A percentile compares a stretch with the other conserved stretches of the same genome.
phyloP scores from a whole-genome alignment of 129 eudicot species.

The Oenanthe sinensis region DNA sequence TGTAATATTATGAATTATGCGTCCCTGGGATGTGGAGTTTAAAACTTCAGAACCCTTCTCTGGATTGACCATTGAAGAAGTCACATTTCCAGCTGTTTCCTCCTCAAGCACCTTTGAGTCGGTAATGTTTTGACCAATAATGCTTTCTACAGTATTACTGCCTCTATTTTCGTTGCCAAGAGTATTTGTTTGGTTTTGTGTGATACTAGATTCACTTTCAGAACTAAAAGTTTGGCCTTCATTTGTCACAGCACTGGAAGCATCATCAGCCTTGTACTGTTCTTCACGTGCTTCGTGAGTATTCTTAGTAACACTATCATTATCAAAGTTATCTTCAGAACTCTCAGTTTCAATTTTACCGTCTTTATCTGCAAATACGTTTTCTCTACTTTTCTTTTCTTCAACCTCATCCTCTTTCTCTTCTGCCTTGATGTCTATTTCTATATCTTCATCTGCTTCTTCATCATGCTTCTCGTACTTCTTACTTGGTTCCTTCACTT shows the following conservation, averaged over 20 bases:
- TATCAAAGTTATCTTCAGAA: conserved; percentile 38
- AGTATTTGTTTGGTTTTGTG: conserved; percentile 11
- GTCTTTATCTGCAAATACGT: conserved; percentile 35
- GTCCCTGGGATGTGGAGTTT: conserved; percentile 6
- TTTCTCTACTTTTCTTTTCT: conserved; percentile 21
- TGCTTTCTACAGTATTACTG: conserved; percentile 13
- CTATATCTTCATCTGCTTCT: conserved; percentile 31
- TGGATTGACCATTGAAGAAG: conserved; percentile 13
- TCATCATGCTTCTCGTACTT: conserved; percentile 29
- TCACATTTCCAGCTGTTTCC: conserved; percentile 11
- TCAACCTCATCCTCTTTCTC: conserved; percentile 24
- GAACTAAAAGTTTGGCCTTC: conserved; percentile 24
- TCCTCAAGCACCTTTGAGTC: conserved; percentile 16
- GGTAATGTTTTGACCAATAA: conserved; percentile 14
- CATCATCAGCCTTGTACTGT: conserved; percentile 90
- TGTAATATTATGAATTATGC: neutral
- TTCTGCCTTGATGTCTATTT: conserved; percentile 30
- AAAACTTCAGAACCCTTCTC: conserved; percentile 14
- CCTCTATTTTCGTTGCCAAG: conserved; percentile 14
- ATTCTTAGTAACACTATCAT: conserved; percentile 25
- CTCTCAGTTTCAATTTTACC: conserved; percentile 21
- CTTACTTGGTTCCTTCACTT: conserved; percentile 25
- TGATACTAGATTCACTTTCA: conserved; percentile 30
- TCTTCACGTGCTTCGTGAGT: conserved; percentile 73
- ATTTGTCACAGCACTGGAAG: conserved; percentile 92